Evolutionary conservation across 2,329 filamentous ascomycete species (phyloP).

Genomic region (Fusarium beomiforme): DNA sequence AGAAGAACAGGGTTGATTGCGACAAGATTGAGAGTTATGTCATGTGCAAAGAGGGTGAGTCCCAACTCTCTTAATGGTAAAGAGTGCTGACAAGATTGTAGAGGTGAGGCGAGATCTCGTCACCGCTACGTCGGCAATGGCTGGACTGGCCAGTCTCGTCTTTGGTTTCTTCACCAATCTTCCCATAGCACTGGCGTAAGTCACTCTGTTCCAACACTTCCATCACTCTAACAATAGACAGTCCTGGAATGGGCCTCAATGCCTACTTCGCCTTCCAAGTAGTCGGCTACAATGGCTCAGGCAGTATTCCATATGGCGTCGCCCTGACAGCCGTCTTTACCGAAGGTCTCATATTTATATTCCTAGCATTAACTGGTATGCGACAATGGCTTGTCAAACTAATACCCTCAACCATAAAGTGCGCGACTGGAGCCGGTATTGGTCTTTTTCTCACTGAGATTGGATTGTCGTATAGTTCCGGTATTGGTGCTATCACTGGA

Average conservation of each 20-base stretch:
- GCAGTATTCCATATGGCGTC: conserved; percentile 74
- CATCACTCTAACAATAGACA: conserved; percentile 58
- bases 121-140: conserved; percentile 81
- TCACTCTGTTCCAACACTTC: conserved; percentile 54
- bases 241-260: conserved; percentile 66
- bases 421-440: conserved; percentile 82
- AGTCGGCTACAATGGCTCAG: conserved; percentile 78
- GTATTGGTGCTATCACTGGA: conserved; percentile 79
- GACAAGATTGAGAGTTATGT: conserved; percentile 57
- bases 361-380: conserved; percentile 78
- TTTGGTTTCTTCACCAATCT: conserved; percentile 34
- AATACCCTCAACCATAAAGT: conserved; percentile 82
- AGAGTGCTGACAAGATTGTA: background rate
- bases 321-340: conserved; percentile 84
- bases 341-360: conserved; percentile 82
- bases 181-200: conserved; percentile 34
- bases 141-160: conserved; percentile 66
- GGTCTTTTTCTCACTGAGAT: conserved; percentile 79
- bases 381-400: conserved; percentile 84
- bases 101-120: conserved; percentile 77
- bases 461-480: conserved; percentile 77
- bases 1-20: conserved; percentile 46
- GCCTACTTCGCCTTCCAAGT: conserved; percentile 78
- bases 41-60: conserved; percentile 51
- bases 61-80: rapidly evolving